phyloP scores from a whole-genome alignment of 768 basidiomycete genomes.

The Coprinellus aureogranulatus region DNA sequence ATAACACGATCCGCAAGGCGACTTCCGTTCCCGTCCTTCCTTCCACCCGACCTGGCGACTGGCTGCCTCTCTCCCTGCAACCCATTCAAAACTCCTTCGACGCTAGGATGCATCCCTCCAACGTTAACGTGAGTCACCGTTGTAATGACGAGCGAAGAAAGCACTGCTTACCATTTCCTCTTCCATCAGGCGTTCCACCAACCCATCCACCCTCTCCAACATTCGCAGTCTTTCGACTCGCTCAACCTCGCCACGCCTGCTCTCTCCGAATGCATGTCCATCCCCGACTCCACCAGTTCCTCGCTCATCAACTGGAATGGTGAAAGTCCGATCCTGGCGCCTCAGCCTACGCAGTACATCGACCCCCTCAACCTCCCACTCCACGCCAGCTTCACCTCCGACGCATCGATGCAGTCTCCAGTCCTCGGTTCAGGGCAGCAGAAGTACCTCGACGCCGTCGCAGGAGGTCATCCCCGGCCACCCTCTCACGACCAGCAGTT shows the following conservation, averaged over 20 bases:
- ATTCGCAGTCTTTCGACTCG: constrained; percentile 14
- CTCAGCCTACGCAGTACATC: constrained; percentile 21
- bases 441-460: neutral
- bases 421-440: neutral
- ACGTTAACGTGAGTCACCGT: neutral
- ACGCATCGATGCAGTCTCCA: constrained; percentile 10
- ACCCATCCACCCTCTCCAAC: constrained; percentile 6
- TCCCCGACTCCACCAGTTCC: constrained; percentile 28
- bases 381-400: constrained; percentile 12
- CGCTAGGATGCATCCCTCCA: neutral
- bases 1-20: constrained; percentile 7
- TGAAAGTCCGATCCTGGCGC: constrained; percentile 18
- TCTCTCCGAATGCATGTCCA: constrained; percentile 15
- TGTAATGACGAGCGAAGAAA: neutral
- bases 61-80: neutral
- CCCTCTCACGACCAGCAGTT: neutral
- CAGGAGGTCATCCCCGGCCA: neutral
- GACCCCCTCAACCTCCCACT: constrained; percentile 17
- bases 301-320: constrained; percentile 43
- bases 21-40: constrained; percentile 6
- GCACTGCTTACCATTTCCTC: neutral
- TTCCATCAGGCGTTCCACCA: neutral
- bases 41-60: neutral
- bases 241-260: constrained; percentile 8
- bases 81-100: neutral